phyloP scores from a whole-genome alignment of 169 alveolate genomes.

The Condylostoma magnum region DNA sequence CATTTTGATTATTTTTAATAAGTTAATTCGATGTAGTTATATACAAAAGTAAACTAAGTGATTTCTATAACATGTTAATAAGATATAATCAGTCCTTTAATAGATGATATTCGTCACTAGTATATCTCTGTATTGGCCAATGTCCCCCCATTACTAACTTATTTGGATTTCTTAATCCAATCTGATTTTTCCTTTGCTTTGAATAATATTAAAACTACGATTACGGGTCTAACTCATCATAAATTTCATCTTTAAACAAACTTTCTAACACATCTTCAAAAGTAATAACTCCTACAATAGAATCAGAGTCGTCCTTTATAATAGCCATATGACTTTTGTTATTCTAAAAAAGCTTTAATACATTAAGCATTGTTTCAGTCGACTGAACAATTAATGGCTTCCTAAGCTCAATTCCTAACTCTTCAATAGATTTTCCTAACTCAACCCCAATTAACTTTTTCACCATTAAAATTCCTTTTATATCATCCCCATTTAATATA shows the following conservation, averaged over 20 bases:
- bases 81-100: no score
- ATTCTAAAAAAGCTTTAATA: constrained; percentile 41
- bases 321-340: constrained; percentile 62
- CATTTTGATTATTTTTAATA: no score
- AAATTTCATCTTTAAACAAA: constrained; percentile 41
- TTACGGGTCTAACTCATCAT: constrained; percentile 51
- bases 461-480: constrained; percentile 73
- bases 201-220: no score
- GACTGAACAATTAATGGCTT: constrained; percentile 44
- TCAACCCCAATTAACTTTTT: constrained; percentile 57
- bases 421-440: constrained; percentile 33
- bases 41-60: no score
- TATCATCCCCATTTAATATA: constrained; percentile 56
- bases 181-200: no score
- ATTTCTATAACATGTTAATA: no score
- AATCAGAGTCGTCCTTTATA: constrained; percentile 33
- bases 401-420: constrained; percentile 33
- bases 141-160: no score
- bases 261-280: constrained; percentile 48
- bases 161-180: no score
- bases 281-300: constrained; percentile 41
- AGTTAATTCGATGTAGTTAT: no score
- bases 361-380: constrained; percentile 33
- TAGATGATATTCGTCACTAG: no score
- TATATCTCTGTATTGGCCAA: no score